A percentile compares a stretch with the other conserved stretches of the same genome.
Conservation (phyloP, 306 rosid species). For the Sicyos edulis region DNA sequence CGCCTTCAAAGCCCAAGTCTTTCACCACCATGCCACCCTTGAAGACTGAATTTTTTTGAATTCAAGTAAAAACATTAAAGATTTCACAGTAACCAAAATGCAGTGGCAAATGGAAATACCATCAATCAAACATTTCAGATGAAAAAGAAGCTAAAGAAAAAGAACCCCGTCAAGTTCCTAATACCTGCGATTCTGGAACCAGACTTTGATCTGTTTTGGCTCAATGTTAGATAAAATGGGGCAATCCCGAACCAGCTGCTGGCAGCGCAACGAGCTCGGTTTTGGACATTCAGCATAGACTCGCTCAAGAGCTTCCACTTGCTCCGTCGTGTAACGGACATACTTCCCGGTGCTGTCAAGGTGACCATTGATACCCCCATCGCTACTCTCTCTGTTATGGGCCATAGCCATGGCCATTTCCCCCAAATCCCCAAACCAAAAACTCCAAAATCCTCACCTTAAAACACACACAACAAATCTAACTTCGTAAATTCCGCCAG, state of each 20-base stretch:
- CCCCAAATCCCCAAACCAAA: constrained; percentile 9
- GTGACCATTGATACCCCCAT: constrained; percentile 65
- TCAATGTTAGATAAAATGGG: constrained; percentile 86
- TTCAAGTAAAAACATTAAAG: too few relatives aligned
- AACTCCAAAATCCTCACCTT: too few relatives aligned
- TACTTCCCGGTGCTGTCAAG: constrained; percentile 75
- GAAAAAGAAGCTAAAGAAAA: neutral
- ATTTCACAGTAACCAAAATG: neutral
- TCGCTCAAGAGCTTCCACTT: constrained; percentile 86
- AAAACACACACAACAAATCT: neutral
- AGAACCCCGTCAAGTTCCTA: neutral
- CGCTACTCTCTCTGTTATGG: constrained; percentile 76
- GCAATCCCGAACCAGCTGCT: constrained; percentile 86
- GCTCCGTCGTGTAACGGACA: constrained; percentile 86
- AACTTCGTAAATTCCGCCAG: constrained; percentile 20
- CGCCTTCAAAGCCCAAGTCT: too few relatives aligned
- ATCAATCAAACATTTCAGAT: neutral
- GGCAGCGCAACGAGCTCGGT: constrained; percentile 91
- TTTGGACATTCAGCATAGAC: constrained; percentile 93
- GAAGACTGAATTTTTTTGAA: too few relatives aligned
- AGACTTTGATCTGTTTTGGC: constrained; percentile 98
- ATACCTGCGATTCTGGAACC: constrained; percentile 97
- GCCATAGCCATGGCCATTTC: constrained; percentile 66
- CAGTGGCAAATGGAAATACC: neutral
- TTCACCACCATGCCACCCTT: too few relatives aligned